Evolutionary conservation across 73 alveolate species (phyloP).

Genomic region (Strombidium stylifer): DNA sequence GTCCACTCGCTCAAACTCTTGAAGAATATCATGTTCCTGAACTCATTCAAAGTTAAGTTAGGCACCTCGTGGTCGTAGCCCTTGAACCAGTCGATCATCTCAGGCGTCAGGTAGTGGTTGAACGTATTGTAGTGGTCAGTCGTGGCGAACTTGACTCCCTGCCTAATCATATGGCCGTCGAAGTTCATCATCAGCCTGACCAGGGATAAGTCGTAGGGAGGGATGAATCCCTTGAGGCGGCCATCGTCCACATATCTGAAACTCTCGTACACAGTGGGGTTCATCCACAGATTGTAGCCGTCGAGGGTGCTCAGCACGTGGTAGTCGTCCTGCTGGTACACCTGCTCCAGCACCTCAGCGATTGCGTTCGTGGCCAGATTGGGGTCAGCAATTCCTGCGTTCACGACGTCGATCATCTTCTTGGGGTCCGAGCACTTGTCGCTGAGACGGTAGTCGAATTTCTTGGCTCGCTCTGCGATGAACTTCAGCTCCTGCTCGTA

Average conservation of each 20-base stretch:
- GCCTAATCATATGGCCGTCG: constrained; percentile 80
- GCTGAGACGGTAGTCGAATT: constrained; percentile 43
- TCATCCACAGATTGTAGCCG: constrained; percentile 69
- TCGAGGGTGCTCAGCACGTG: constrained; percentile 65
- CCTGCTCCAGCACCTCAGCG: constrained; percentile 71
- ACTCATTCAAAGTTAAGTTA: constrained; percentile 64
- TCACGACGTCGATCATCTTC: constrained; percentile 61
- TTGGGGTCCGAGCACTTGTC: constrained; percentile 62
- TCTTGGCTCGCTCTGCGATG: constrained; percentile 48
- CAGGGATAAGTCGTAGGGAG: constrained; percentile 78
- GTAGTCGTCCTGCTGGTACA: constrained; percentile 55
- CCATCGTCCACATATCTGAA: constrained; percentile 74
- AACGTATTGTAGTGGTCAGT: constrained; percentile 53
- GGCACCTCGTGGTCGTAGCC: constrained; percentile 58
- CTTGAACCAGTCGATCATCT: constrained; percentile 60
- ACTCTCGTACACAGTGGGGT: constrained; percentile 53
- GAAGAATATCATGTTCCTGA: constrained; percentile 58
- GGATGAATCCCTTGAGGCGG: constrained; percentile 42
- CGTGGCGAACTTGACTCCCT: constrained; percentile 67
- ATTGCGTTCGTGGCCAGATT: constrained; percentile 69
- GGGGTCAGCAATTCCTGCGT: constrained; percentile 66
- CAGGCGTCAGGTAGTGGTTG: constrained; percentile 66
- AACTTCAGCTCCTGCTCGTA: constrained; percentile 58
- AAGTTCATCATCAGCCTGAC: constrained; percentile 72
- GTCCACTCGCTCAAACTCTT: constrained; percentile 48